phyloP scores from a whole-genome alignment of 768 basidiomycete genomes.

The Russula brevipes region DNA sequence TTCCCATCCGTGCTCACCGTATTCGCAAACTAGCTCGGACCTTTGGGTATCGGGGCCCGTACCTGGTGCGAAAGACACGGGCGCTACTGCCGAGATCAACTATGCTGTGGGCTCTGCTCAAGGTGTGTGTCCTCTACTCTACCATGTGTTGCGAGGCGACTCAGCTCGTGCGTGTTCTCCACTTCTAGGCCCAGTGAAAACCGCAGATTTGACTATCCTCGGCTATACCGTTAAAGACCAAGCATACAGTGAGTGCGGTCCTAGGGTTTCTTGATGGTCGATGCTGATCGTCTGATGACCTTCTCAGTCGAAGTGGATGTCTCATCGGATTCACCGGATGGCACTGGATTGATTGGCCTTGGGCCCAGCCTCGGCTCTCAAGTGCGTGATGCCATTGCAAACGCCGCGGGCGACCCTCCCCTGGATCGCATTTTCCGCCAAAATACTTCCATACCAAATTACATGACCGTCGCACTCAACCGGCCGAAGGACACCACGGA shows the following conservation, averaged over 20 bases:
- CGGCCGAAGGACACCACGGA: conserved; percentile 50
- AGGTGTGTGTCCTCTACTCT: conserved; percentile 14
- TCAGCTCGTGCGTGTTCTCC: not conserved
- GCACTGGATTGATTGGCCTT: conserved; percentile 46
- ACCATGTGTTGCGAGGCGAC: not conserved
- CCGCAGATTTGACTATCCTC: conserved; percentile 40
- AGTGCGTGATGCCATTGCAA: conserved; percentile 34
- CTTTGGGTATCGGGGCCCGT: conserved; percentile 52
- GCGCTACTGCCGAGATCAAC: conserved; percentile 36
- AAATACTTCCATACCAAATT: conserved; percentile 51
- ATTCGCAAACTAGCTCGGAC: conserved; percentile 48
- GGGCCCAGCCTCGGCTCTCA: conserved; percentile 53
- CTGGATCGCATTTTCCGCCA: conserved; percentile 64
- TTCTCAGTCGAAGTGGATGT: conserved; percentile 39
- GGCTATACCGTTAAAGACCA: conserved; percentile 43
- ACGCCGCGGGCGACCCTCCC: conserved; percentile 44
- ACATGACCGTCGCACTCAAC: conserved; percentile 57
- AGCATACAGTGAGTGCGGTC: conserved; percentile 40
- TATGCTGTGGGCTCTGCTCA: conserved; percentile 50
- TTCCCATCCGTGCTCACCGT: not conserved
- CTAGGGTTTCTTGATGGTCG: not conserved
- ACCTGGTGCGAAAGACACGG: conserved; percentile 37
- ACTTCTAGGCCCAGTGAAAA: conserved; percentile 39
- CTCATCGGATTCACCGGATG: conserved; percentile 30
- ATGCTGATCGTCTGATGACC: not conserved